These are phyloP conservation scores for Candida michaelii DNA, from an alignment of 805 yeast genomes.

Conservation along the genomic window DNA sequence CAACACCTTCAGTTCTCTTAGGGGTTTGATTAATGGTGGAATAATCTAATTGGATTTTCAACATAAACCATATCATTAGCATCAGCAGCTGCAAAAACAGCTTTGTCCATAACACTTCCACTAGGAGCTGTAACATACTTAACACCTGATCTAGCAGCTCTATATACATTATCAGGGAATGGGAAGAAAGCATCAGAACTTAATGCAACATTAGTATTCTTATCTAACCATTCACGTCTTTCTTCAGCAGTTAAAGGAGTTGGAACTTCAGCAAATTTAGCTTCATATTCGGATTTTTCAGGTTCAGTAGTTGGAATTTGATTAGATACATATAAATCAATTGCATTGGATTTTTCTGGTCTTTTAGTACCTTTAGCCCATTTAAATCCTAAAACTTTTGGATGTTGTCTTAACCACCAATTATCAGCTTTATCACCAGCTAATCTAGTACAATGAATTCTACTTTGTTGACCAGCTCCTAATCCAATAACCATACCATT, in stretches of 20 bases:
- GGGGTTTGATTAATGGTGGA: conserved; percentile 99
- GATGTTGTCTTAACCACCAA: conserved; percentile 99
- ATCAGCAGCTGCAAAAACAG: conserved; percentile 94
- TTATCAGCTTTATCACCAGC: conserved; percentile 99
- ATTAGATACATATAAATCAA: conserved; percentile 87
- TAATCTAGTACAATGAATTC: conserved; percentile 98
- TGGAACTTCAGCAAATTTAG: conserved; percentile 84
- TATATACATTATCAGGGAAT: conserved; percentile 97
- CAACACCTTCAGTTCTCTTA: too few species aligned
- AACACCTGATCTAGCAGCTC: conserved; percentile 97
- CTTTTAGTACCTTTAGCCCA: conserved; percentile 99
- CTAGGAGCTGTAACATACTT: conserved; percentile 95
- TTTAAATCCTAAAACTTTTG: conserved; percentile 84
- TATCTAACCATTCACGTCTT: conserved; percentile 81
- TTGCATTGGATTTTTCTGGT: conserved; percentile 98
- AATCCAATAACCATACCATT: conserved; percentile 99
- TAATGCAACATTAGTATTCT: conserved; percentile 82
- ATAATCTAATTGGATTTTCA: conserved; percentile 94
- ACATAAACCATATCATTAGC: conserved; percentile 86
- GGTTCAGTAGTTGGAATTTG: conserved; percentile 92
- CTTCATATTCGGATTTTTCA: conserved; percentile 87
- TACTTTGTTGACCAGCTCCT: conserved; percentile 99
- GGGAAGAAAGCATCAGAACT: conserved; percentile 99
- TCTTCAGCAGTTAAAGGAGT: conserved; percentile 78
- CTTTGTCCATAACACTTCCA: conserved; percentile 97